Percentiles rank a stretch among this genome's conserved stretches.
Conservation (phyloP, 352 stramenopile genomes). For the Globisporangium nunn region DNA sequence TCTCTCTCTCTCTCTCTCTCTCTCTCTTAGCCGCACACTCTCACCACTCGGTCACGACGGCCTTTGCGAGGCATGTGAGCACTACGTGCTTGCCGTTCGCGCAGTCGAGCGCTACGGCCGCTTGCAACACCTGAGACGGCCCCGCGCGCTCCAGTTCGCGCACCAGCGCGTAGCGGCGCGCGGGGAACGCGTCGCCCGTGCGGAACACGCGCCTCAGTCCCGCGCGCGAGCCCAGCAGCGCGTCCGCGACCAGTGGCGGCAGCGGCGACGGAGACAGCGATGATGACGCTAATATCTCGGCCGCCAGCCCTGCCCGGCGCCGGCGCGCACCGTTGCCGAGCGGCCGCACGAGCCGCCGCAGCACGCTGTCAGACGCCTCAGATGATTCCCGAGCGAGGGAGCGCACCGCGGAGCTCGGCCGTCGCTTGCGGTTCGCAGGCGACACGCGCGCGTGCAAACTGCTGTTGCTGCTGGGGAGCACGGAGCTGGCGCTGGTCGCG, state of each 20-base stretch:
- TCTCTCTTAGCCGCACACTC: too few species aligned
- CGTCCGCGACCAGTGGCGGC: slow-evolving; percentile 3
- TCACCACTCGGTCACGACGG: slow-evolving; percentile 29
- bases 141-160: slow-evolving; percentile 9
- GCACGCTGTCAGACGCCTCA: not conserved
- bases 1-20: too few species aligned
- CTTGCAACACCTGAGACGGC: slow-evolving; percentile 16
- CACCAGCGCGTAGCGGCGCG: slow-evolving; percentile 17
- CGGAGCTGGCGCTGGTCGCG: not conserved
- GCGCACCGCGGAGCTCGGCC: not conserved
- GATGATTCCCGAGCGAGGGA: not conserved
- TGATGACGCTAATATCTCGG: not conserved
- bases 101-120: slow-evolving; percentile 16
- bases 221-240: slow-evolving; percentile 4
- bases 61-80: slow-evolving; percentile 33
- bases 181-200: slow-evolving; percentile 23
- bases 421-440: not conserved
- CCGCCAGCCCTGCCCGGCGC: not conserved
- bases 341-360: not conserved
- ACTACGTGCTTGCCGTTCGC: slow-evolving; percentile 16
- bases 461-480: not conserved
- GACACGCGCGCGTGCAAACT: not conserved
- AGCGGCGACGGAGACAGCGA: not conserved
- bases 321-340: not conserved
- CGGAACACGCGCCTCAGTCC: slow-evolving; percentile 6